A percentile compares a stretch with the other conserved stretches of the same genome.
Conservation (phyloP, 306 rosid genomes). For the Ormosia emarginata region DNA sequence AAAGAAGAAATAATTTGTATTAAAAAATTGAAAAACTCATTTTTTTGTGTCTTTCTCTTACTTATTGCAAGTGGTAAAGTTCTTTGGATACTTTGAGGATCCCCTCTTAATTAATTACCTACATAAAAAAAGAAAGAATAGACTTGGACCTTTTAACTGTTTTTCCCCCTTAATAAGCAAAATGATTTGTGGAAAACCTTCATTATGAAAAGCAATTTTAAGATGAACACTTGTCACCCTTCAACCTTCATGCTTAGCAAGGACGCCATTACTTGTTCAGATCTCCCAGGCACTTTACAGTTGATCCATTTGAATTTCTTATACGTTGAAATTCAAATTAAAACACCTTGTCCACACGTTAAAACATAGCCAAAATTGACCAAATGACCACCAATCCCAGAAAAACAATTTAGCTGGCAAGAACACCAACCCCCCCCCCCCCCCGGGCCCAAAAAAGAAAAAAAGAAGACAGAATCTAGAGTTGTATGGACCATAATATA, state of each 20-base stretch:
- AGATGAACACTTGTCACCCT: slow-evolving; percentile 9
- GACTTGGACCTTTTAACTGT: neutral
- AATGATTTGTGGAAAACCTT: neutral
- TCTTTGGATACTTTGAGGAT: no score
- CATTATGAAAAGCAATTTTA: slow-evolving; percentile 9
- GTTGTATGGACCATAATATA: slow-evolving; percentile 18
- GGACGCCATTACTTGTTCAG: neutral
- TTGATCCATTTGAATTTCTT: slow-evolving; percentile 21
- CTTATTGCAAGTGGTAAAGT: no score
- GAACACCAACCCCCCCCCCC: no score
- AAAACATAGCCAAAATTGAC: slow-evolving; percentile 7
- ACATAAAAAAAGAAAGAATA: neutral
- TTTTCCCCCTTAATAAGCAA: neutral
- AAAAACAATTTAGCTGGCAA: slow-evolving; percentile 2
- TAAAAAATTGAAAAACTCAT: no score
- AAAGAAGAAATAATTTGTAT: no score
- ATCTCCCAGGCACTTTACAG: neutral
- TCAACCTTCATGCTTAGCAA: slow-evolving; percentile 19
- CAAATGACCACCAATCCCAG: neutral
- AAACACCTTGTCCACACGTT: neutral
- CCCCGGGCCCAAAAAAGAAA: neutral
- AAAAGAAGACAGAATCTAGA: neutral
- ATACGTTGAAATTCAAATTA: neutral
- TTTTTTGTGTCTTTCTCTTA: no score
- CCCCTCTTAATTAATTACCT: no score